Evolutionary conservation across 768 basidiomycete genomes (phyloP), one percentile per base, ranked within the genome.

Genomic region (Sporobolomyces pararoseus): DNA sequence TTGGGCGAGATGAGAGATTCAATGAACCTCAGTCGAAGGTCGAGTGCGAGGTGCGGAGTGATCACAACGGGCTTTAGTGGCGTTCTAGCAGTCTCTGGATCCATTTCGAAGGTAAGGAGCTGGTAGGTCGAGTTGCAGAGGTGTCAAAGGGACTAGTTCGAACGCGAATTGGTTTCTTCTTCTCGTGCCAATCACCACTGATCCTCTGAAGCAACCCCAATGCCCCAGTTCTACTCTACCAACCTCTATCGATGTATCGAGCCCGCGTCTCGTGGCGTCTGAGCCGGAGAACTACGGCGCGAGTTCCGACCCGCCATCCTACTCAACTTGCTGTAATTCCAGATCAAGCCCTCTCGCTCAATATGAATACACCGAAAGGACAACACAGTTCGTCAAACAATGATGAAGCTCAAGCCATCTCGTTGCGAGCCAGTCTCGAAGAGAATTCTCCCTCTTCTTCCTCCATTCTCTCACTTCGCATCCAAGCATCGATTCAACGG

Each of bases 1-100:
- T 34, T 13, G 21, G 50, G 34, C 31, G 42, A 31, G 55, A 76
- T 52, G 47, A 76, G 69, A 2, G 65, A 39, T 51, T 76, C 76
- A 66, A 76, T 71, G 62, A 75, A 70, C 31, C 71, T 59, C 27
- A 76, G 49, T 32, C 76, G 73, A 16, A 76, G 74, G 50, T 68
- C 67, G 42, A 75, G 60, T 1, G 76, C 64, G n/a, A 73, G 67
- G 0, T 32, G 6, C 0, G 70, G 67, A 1, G 68, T 66, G 32
- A 61, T 27, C 7, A 27, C 0, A 16, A 14, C 37, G 1, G 71
- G 66, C 21, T 50, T 37, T 10, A 37, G 27, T n/a, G 27, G 27
- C 2, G 31, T 21, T 29, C 2, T 13, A 34, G 27, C 35, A 19
- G 23, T 42, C 4, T 25, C 55, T 5, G 5, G 6, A 14, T 58